Conservation (phyloP, 768 basidiomycete species). For the Podaxis pistillaris region DNA sequence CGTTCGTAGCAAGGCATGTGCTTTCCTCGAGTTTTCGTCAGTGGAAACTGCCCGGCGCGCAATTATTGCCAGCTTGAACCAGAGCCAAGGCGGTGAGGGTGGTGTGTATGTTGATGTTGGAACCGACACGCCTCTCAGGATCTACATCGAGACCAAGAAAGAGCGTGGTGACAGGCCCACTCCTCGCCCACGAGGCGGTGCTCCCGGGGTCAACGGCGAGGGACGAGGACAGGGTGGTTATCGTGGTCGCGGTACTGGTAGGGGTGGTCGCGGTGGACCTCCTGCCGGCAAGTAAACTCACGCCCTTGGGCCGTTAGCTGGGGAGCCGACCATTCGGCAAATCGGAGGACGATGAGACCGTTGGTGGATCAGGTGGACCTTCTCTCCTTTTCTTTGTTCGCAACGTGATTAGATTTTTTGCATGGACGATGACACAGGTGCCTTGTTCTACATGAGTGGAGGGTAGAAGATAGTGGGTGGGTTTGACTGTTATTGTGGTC, state of each 20-base stretch:
- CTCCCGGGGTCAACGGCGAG: slow-evolving; percentile 48
- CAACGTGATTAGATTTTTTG: not conserved
- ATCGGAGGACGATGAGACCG: not conserved
- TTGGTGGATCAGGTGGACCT: not conserved
- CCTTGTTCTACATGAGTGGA: not conserved
- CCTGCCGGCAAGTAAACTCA: slow-evolving; percentile 14
- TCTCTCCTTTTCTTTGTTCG: not conserved
- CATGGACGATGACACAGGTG: slow-evolving; percentile 2
- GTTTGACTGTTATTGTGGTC: not conserved
- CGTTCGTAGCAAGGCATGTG: slow-evolving; percentile 85
- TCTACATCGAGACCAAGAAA: slow-evolving; percentile 87
- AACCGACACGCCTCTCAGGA: slow-evolving; percentile 50
- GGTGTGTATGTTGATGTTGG: slow-evolving; percentile 78
- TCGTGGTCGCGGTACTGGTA: slow-evolving; percentile 24
- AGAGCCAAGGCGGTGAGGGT: slow-evolving; percentile 79
- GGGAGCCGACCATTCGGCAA: not conserved
- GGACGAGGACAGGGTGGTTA: slow-evolving; percentile 35
- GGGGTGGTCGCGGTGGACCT: slow-evolving; percentile 29
- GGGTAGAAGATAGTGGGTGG: not conserved
- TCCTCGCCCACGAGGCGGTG: slow-evolving; percentile 64
- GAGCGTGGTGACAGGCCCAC: slow-evolving; percentile 85
- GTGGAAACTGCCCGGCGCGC: slow-evolving; percentile 85
- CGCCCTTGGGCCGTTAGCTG: not conserved
- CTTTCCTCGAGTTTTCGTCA: slow-evolving; percentile 85
- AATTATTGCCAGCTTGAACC: slow-evolving; percentile 69